Evolutionary conservation across 2,329 filamentous ascomycete genomes (phyloP), one percentile per base, ranked within the genome.

Genomic region (Diaporthe amygdali): DNA sequence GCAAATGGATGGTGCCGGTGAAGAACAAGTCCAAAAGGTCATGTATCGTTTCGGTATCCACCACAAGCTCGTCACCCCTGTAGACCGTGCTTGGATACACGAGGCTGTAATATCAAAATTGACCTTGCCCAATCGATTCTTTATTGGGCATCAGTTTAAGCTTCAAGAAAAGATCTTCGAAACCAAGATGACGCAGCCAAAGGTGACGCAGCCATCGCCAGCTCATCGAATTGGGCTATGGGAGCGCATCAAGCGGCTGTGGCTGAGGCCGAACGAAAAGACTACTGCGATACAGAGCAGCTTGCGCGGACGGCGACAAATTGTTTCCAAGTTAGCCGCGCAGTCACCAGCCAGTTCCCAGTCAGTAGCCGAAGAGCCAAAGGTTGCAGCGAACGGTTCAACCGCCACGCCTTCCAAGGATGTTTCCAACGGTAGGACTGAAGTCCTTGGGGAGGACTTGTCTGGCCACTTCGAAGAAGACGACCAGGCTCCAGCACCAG

Each of bases 111-210:
- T 3, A 3, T 51, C 70, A n/a, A 3, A 30, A 10, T 22, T 61
- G 37, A 9, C 8, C n/a, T 49, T 71, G 32, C 56, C 66, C 15
- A 14, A 39, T 5, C 44, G 30, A 37, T 56, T 69, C 25, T 71
- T 71, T 27, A 30, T 52, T 9, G 70, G 70, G 2, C 66, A 71
- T 8, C 70, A 71, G 17, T 51, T 70, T 25, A 41, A 22, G 22
- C 69, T 70, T 37, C 32, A 46, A n/a, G 32, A 37, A 25, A 7
- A 17, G 5, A 25, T 70, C 25, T 30, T 41, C 41, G 61, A 70
- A 5, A 32, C 56, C 14, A 25, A 67, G 20, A 9, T 30, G 30
- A 30, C 17, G 6, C 39, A 9, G 6, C 32, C 25, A 25, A n/a
- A n/a, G n/a, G n/a, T n/a, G n/a, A n/a, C n/a, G n/a, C 34, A 7